phyloP scores from a whole-genome alignment of 2,329 filamentous ascomycete species.

The Teratosphaeria epicoccoides region DNA sequence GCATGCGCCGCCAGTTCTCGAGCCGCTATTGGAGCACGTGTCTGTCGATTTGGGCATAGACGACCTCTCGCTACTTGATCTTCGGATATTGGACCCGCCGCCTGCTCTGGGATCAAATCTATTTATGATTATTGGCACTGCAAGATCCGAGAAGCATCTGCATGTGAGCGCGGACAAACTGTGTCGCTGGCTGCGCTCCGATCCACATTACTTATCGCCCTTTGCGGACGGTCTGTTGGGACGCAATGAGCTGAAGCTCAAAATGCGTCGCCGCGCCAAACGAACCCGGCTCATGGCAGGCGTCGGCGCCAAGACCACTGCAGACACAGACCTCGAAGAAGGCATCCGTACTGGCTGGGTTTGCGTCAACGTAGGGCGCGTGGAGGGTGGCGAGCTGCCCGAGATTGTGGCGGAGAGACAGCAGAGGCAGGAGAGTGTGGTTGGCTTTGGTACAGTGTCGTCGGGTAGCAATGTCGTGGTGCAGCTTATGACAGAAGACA shows the following conservation, averaged over 20 bases:
- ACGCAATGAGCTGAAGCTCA: conserved; percentile 81
- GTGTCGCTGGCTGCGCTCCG: conserved; percentile 69
- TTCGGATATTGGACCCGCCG: conserved; percentile 74
- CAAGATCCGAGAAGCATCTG: conserved; percentile 84
- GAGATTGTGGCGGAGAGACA: conserved; percentile 27
- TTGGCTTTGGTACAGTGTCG: conserved; percentile 61
- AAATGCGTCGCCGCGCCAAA: conserved; percentile 67
- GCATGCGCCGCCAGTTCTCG: conserved; percentile 59
- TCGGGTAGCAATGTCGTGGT: conserved; percentile 54
- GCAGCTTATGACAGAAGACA: conserved; percentile 62
- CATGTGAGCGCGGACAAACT: conserved; percentile 85
- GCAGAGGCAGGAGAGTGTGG: conserved; percentile 44
- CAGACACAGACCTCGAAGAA: conserved; percentile 58
- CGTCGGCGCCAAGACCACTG: conserved; percentile 47
- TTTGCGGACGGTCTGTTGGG: conserved; percentile 81
- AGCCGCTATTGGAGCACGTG: conserved; percentile 63
- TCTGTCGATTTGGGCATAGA: conserved; percentile 81
- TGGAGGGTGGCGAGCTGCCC: conserved; percentile 58
- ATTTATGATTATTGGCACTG: conserved; percentile 86
- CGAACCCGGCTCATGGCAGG: conserved; percentile 71
- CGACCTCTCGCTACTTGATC: conserved; percentile 66
- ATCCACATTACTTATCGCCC: conserved; percentile 56
- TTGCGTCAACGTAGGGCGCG: conserved; percentile 74
- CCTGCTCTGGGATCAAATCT: conserved; percentile 79
- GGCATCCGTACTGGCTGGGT: conserved; percentile 92